Percentiles rank a stretch among this genome's conserved stretches.
These are phyloP conservation scores for Saccharomycopsis sp. DNA, from an alignment of 805 yeast species.

Conservation along the genomic window DNA sequence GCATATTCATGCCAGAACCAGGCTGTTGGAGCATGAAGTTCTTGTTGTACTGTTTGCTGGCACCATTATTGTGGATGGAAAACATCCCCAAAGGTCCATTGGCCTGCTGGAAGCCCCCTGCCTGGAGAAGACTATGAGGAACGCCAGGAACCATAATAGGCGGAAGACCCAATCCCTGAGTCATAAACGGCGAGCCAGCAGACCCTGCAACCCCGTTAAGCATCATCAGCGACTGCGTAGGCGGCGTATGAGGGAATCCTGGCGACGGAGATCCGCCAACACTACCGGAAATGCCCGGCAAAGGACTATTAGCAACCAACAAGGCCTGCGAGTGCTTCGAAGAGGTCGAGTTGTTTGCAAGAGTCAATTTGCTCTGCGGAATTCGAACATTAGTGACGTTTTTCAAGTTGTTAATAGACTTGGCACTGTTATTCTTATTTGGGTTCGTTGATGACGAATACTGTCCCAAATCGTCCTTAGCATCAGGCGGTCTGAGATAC, in stretches of 20 bases:
- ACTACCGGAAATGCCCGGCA: not conserved
- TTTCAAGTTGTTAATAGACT: slow-evolving; percentile 18
- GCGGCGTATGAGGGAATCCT: not conserved
- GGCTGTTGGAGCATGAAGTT: not conserved
- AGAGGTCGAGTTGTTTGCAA: not conserved
- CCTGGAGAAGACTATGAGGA: not conserved
- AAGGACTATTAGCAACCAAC: not conserved
- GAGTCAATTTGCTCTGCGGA: slow-evolving; percentile 7
- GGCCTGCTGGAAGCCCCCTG: not conserved
- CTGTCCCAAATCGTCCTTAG: slow-evolving; percentile 71
- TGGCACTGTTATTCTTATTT: slow-evolving; percentile 11
- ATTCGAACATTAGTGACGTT: slow-evolving; percentile 18
- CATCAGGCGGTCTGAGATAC: slow-evolving; percentile 65
- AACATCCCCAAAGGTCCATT: not conserved
- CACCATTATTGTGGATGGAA: not conserved
- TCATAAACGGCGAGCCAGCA: not conserved
- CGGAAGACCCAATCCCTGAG: not conserved
- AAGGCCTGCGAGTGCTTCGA: not conserved
- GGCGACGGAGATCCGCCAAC: not conserved
- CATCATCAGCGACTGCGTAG: not conserved
- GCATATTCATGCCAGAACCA: not conserved
- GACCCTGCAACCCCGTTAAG: not conserved
- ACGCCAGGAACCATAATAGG: not conserved
- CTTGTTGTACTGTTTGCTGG: not conserved
- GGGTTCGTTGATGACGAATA: slow-evolving; percentile 17